Conservation (phyloP, 176 grass and related monocot genomes). For the Aegilops speltoides region DNA sequence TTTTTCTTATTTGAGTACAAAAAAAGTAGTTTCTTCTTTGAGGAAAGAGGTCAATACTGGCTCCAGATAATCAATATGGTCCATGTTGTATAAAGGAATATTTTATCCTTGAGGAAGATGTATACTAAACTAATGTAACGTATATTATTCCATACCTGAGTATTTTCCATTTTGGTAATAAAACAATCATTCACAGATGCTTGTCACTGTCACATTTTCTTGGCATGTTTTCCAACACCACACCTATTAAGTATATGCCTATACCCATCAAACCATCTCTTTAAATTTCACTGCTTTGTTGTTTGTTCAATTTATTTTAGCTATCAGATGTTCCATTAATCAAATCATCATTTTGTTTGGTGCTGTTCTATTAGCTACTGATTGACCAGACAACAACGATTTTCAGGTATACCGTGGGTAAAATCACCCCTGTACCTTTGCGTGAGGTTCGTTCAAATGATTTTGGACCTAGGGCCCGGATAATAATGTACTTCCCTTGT, state of each 20-base stretch:
- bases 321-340: not conserved
- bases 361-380: too few relatives aligned
- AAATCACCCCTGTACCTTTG: slow-evolving; percentile 96
- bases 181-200: too few relatives aligned
- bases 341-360: not conserved
- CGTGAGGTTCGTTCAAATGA: slow-evolving; percentile 96
- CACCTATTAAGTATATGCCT: not conserved
- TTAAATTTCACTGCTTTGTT: slow-evolving; percentile 1
- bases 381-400: slow-evolving; percentile 13
- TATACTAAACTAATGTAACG: not conserved
- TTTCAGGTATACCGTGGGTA: slow-evolving; percentile 90
- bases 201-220: not conserved
- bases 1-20: not conserved
- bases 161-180: too few relatives aligned
- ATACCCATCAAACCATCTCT: not conserved
- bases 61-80: not conserved
- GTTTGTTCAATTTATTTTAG: slow-evolving; percentile 1
- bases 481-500: slow-evolving; percentile 88
- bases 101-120: not conserved
- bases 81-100: not conserved
- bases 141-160: too few relatives aligned
- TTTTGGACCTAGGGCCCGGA: slow-evolving; percentile 90
- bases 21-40: not conserved
- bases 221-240: not conserved
- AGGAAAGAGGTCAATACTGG: not conserved